Base-by-base conservation (phyloP, 345 rosid genomes). In the Mercurialis annua region DNA sequence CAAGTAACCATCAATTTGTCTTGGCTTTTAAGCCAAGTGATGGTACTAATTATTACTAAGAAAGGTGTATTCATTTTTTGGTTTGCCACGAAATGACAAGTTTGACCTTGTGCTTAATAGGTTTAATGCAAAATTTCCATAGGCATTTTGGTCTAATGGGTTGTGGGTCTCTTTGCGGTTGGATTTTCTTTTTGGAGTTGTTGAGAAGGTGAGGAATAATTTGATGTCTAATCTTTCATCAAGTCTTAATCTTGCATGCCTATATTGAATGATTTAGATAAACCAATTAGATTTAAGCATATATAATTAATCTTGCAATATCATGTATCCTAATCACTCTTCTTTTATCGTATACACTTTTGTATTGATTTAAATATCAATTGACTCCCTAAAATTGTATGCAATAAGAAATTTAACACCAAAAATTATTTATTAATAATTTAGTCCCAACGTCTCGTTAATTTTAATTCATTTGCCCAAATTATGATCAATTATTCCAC, bases 21-120 rank as follows among this genome's bases (percentile, higher is more conserved):
- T 92, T 92, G 70, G 82, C 92, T 86, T 89, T 20, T 20, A 87
- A 92, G 92, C 81, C 81, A 92, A 84, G 85, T n/a, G 68, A 87
- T 53, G 15, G 63, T 47, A 23, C 21, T 74, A 36, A 36, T 11
- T 59, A 21, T 30, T 17, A 2, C 10, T 49, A 6, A 48, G 65
- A 69, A 69, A 62, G 38, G n/a, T n/a, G n/a, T n/a, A n/a, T n/a
- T n/a, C n/a, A n/a, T n/a, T n/a, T n/a, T n/a, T n/a, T n/a, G n/a
- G n/a, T n/a, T n/a, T n/a, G n/a, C n/a, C n/a, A n/a, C n/a, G n/a
- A n/a, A n/a, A n/a, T n/a, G n/a, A n/a, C n/a, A n/a, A n/a, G n/a
- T n/a, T n/a, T n/a, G n/a, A n/a, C n/a, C 60, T 57, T 47, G 61
- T 34, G 70, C 49, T 40, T 64, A 49, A 29, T 31, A 36, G 4